phyloP scores from a whole-genome alignment of 2,329 filamentous ascomycete genomes.

The Sporothrix inflata region DNA sequence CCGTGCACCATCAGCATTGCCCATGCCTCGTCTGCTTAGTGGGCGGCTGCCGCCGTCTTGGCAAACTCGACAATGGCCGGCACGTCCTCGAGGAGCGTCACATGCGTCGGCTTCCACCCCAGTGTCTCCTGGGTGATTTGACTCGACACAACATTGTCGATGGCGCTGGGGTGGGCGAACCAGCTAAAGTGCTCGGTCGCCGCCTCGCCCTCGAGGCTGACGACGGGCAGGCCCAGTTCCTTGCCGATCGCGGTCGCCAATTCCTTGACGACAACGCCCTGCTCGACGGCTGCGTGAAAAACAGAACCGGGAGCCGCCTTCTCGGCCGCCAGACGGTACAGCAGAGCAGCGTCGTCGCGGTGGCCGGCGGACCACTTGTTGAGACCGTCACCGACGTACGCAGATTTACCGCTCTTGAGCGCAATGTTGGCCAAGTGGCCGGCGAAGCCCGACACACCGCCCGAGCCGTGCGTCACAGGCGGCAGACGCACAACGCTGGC shows the following conservation, averaged over 20 bases:
- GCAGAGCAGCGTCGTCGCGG: constrained; percentile 43
- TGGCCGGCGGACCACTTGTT: constrained; percentile 46
- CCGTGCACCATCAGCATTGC: too few species aligned
- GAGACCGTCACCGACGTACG: constrained; percentile 44
- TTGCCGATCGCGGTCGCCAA: constrained; percentile 44
- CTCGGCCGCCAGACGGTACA: constrained; percentile 45
- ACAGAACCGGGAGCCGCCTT: constrained; percentile 42
- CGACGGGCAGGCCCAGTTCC: constrained; percentile 41
- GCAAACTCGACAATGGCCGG: constrained; percentile 10
- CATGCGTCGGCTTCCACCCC: constrained; percentile 40
- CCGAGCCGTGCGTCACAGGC: constrained; percentile 45
- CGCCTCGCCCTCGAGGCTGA: constrained; percentile 38
- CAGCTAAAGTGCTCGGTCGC: constrained; percentile 38
- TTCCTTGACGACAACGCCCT: constrained; percentile 43
- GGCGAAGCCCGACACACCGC: constrained; percentile 40
- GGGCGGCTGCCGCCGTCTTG: background rate
- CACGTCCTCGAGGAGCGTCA: constrained; percentile 28
- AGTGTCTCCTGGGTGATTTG: constrained; percentile 43
- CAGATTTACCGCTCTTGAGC: constrained; percentile 38
- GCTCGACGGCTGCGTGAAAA: constrained; percentile 45
- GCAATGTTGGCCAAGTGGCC: constrained; percentile 38
- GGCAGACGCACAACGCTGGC: constrained; percentile 45
- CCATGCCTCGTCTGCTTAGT: background rate
- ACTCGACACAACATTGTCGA: constrained; percentile 43
- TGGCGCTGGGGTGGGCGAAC: constrained; percentile 7